Evolutionary conservation across 106 monocot genomes (phyloP).

Genomic region (Gastrodia elata): DNA sequence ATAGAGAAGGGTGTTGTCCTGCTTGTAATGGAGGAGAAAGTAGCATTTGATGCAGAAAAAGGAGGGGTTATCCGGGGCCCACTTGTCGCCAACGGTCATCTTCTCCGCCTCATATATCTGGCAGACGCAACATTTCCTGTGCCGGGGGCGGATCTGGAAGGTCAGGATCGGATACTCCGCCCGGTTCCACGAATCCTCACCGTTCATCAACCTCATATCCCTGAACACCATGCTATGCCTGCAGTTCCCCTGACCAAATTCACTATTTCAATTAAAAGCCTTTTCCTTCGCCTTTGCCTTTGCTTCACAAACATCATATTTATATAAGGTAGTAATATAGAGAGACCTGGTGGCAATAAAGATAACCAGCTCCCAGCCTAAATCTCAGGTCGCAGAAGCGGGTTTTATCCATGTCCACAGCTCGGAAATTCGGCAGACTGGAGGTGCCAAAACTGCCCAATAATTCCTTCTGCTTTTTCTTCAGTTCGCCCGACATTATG

Average conservation of each 20-base stretch:
- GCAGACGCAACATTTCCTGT: slow-evolving; percentile 66
- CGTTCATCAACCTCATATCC: slow-evolving; percentile 81
- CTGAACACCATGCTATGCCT: slow-evolving; percentile 76
- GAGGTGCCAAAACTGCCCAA: slow-evolving; percentile 41
- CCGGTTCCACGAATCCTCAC: slow-evolving; percentile 55
- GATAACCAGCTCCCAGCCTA: slow-evolving; percentile 77
- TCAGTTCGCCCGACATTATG: slow-evolving; percentile 64
- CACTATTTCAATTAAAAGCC: background rate
- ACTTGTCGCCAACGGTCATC: slow-evolving; percentile 80
- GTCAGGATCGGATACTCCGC: slow-evolving; percentile 63
- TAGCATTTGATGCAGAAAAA: slow-evolving; percentile 94
- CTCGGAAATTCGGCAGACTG: slow-evolving; percentile 48
- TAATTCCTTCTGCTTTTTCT: slow-evolving; percentile 61
- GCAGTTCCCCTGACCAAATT: slow-evolving; percentile 65
- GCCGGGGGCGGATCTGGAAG: slow-evolving; percentile 34
- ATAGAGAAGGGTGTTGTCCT: slow-evolving; percentile 67
- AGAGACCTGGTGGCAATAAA: slow-evolving; percentile 90
- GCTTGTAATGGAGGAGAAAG: slow-evolving; percentile 88
- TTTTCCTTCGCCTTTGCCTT: no score
- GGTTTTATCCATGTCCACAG: slow-evolving; percentile 57
- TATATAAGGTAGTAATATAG: no score
- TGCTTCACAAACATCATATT: no score
- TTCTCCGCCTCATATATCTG: slow-evolving; percentile 59
- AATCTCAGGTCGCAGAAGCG: slow-evolving; percentile 67
- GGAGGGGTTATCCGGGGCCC: slow-evolving; percentile 66